Percentiles rank a stretch among this genome's conserved stretches.
Evolutionary conservation across 2,329 filamentous ascomycete species (phyloP).

Genomic region (Colletotrichum sp.): DNA sequence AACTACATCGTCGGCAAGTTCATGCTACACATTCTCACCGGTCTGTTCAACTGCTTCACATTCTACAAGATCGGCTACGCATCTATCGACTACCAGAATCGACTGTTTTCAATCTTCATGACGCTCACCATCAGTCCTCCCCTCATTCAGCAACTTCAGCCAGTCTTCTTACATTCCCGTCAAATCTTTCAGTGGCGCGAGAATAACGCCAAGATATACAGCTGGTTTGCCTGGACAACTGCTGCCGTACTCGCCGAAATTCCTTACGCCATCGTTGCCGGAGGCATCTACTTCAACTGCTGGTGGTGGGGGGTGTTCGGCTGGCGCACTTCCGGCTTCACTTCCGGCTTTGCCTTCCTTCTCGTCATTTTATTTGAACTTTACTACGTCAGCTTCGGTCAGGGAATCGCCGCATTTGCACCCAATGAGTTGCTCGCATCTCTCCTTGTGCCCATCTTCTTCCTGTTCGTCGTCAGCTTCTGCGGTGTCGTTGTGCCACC

Average conservation of each 20-base stretch:
- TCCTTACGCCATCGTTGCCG: slow-evolving; percentile 71
- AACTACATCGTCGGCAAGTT: slow-evolving; percentile 68
- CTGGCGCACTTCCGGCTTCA: slow-evolving; percentile 55
- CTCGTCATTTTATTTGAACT: slow-evolving; percentile 70
- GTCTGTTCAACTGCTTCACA: slow-evolving; percentile 73
- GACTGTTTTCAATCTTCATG: slow-evolving; percentile 79
- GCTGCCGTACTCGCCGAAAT: slow-evolving; percentile 72
- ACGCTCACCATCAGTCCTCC: slow-evolving; percentile 76
- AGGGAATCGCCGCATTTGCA: slow-evolving; percentile 69
- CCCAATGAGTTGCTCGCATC: slow-evolving; percentile 72
- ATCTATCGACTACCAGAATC: slow-evolving; percentile 69
- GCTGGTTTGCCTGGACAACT: slow-evolving; percentile 73
- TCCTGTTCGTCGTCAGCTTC: slow-evolving; percentile 73
- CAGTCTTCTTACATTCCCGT: slow-evolving; percentile 69
- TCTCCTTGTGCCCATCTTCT: slow-evolving; percentile 71
- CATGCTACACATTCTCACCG: slow-evolving; percentile 65
- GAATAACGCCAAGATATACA: slow-evolving; percentile 80
- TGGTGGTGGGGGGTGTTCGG: slow-evolving; percentile 64
- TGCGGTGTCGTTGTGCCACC: slow-evolving; percentile 74
- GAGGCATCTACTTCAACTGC: slow-evolving; percentile 65
- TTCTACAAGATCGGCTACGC: slow-evolving; percentile 67
- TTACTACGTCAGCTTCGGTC: slow-evolving; percentile 69
- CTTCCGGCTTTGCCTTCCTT: slow-evolving; percentile 66
- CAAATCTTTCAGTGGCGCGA: slow-evolving; percentile 75
- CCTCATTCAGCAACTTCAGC: slow-evolving; percentile 79